Base-by-base conservation (phyloP, 108 stramenopile genomes). In the Bacterosira constricta region DNA sequence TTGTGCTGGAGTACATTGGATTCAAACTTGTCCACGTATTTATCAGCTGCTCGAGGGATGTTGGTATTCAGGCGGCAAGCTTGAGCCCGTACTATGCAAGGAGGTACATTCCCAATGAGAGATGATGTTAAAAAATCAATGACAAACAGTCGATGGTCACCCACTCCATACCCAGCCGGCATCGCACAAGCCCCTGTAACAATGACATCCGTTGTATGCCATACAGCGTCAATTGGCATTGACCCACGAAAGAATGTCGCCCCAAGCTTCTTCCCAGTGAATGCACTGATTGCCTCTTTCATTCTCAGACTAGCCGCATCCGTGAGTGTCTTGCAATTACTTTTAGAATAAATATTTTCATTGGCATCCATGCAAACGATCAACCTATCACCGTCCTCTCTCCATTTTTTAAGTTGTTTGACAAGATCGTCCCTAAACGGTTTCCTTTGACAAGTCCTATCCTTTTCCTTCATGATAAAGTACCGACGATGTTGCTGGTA, bases 151-250 rank as follows among this genome's bases (percentile, higher is more conserved):
- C 46, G 46, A 23, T 47, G 46, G n/a, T 47, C 46, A 1, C 46
- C 46, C 23, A 47, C 23, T 18, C 46, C 46, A 8, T 47, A 47
- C 1, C 46, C 46, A 2, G 46, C 46, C 1, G 46, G 46, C 46
- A 47, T 47, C 5, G 23, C 3, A 6, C 46, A 47, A 6, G 46
- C 46, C 17, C 44, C 44, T 2, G 18, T 18, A 2, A 45, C 8
- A 18, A n/a, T 45, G 3, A 45, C 44, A 8, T 64, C 63, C 10
- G 27, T 31, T 1, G 46, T 64, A 3, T 41, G 25, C 63, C 63
- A 64, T 1, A 64, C 27, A 1, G 29, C 46, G 15, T 64, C 61
- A 42, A 62, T 62, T 4, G 61, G 61, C 4, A 4, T 42, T 2
- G 38, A 62, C 6, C 61, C 61, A 1, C 41, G 6, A 25, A 46